These are phyloP conservation scores for Ceratocystis diversiconidia DNA, from an alignment of 2,329 filamentous ascomycete species.

Conservation along the genomic window DNA sequence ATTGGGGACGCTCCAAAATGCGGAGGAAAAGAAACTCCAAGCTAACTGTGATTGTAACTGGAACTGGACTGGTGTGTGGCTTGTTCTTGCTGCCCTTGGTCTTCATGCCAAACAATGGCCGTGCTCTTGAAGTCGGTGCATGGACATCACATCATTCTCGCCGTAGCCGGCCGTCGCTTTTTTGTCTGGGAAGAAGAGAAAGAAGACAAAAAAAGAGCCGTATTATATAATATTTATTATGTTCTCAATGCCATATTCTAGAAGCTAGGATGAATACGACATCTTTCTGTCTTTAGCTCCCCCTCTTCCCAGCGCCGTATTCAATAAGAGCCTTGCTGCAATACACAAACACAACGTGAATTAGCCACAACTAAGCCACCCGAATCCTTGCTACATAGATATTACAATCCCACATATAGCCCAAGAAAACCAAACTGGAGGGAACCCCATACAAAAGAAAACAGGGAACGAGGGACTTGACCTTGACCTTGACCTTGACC, in stretches of 20 bases:
- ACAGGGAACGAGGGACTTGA: no score
- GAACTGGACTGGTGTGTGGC: not conserved
- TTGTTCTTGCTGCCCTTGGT: not conserved
- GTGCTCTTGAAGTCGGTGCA: not conserved
- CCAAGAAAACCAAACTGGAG: not conserved
- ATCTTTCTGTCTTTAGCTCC: not conserved
- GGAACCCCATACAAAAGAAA: no score
- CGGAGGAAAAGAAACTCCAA: no score
- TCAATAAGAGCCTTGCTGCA: not conserved
- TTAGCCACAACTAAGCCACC: not conserved
- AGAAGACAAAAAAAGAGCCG: not conserved
- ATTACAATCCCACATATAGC: not conserved
- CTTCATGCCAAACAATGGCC: not conserved
- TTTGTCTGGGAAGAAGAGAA: not conserved
- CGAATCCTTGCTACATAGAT: not conserved
- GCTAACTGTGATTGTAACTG: no score
- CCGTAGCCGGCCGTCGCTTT: not conserved
- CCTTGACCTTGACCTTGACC: no score
- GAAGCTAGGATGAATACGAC: not conserved
- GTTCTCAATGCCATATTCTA: not conserved
- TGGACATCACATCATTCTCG: not conserved
- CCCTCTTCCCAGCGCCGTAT: not conserved
- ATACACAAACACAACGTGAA: not conserved
- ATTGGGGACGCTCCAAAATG: not conserved
- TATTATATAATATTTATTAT: no score